A percentile compares a stretch with the other conserved stretches of the same genome.
phyloP scores from a whole-genome alignment of 1,284 basidiomycete species.

The Ceratobasidium sp. region DNA sequence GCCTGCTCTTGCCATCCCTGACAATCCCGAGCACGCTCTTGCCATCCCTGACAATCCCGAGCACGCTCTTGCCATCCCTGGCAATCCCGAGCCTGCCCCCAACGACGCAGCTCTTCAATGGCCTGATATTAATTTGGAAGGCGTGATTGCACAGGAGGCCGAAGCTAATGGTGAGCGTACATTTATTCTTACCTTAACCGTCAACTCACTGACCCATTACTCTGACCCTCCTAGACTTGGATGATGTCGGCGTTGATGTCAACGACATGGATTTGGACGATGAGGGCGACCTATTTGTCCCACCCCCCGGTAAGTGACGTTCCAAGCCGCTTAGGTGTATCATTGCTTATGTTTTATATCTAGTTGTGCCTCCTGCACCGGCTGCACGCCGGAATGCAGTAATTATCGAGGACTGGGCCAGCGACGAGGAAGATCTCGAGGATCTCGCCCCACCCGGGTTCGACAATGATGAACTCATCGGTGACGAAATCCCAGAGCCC shows the following conservation, averaged over 20 bases:
- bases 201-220: not conserved
- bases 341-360: not conserved
- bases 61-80: too few relatives aligned
- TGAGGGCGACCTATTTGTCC: not conserved
- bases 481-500: not conserved
- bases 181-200: not conserved
- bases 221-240: not conserved
- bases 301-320: not conserved
- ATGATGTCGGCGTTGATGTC: not conserved
- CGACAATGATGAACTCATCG: not conserved
- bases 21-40: too few relatives aligned
- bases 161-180: not conserved
- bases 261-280: slow-evolving; percentile 7
- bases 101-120: not conserved
- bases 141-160: not conserved
- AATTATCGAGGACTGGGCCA: not conserved
- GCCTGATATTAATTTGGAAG: not conserved
- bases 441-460: not conserved
- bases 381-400: not conserved
- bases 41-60: too few relatives aligned
- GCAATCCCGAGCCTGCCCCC: not conserved
- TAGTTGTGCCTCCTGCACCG: not conserved
- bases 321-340: not conserved
- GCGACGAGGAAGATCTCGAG: not conserved
- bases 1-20: too few relatives aligned